Percentiles rank a stretch among this genome's conserved stretches.
phyloP scores from a whole-genome alignment of 805 yeast species.

The Candida loeiensis region DNA sequence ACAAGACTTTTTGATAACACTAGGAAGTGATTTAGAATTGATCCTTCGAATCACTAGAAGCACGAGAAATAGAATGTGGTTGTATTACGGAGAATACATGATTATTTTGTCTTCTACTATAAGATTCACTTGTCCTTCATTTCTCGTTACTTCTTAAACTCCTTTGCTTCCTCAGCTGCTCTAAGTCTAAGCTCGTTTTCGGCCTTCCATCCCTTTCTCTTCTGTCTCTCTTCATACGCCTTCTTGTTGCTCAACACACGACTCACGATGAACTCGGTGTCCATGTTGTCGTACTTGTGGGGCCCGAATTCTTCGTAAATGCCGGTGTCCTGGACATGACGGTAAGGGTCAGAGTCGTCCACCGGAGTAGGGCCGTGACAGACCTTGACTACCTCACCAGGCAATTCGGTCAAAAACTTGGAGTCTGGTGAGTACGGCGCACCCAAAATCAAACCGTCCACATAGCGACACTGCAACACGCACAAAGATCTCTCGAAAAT shows the following conservation, averaged over 20 bases:
- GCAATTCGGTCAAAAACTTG: constrained; percentile 38
- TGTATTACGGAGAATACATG: too few species aligned
- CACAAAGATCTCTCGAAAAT: constrained; percentile 80
- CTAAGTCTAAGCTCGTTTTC: constrained; percentile 37
- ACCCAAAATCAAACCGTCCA: constrained; percentile 72
- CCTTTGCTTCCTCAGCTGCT: constrained; percentile 16
- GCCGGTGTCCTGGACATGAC: constrained; percentile 26
- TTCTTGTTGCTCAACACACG: constrained; percentile 68
- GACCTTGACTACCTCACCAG: constrained; percentile 38
- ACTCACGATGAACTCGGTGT: constrained; percentile 66
- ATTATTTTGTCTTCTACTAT: too few species aligned
- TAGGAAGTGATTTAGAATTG: too few species aligned
- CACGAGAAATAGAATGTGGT: too few species aligned
- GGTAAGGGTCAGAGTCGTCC: constrained; percentile 34
- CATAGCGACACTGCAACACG: constrained; percentile 81
- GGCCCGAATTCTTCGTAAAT: constrained; percentile 42
- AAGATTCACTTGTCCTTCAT: too few species aligned
- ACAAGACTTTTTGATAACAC: too few species aligned
- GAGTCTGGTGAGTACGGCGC: constrained; percentile 55
- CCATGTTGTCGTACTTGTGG: constrained; percentile 63
- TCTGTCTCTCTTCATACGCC: constrained; percentile 81
- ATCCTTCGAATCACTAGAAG: too few species aligned
- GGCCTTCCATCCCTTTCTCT: constrained; percentile 78
- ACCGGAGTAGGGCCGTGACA: constrained; percentile 58
- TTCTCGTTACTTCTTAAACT: not conserved